These are phyloP conservation scores for Rhizophagus sp. DNA, from an alignment of 192 early-diverging fungal genomes.

Conservation along the genomic window DNA sequence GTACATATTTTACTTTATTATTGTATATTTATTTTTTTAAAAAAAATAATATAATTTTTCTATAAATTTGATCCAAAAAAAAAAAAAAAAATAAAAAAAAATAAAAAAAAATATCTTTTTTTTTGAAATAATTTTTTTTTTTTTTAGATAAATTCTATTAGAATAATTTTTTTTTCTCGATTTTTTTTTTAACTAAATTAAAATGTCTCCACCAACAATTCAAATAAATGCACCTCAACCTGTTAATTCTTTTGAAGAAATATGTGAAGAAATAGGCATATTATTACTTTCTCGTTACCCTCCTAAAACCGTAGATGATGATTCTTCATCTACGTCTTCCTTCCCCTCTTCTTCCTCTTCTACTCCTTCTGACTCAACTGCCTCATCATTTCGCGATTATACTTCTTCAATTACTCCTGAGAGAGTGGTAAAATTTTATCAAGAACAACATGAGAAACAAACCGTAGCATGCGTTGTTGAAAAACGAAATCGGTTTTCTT, in stretches of 20 bases:
- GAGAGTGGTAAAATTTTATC: constrained; percentile 35
- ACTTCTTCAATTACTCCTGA: neutral
- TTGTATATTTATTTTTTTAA: no score
- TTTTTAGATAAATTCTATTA: no score
- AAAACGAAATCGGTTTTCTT: constrained; percentile 30
- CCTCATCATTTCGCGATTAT: neutral
- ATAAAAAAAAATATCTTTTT: no score
- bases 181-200: no score
- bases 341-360: neutral
- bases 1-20: no score
- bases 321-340: neutral
- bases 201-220: neutral
- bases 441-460: constrained; percentile 46
- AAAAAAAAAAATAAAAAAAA: no score
- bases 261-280: neutral
- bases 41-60: no score
- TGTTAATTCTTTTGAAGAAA: neutral
- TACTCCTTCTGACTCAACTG: neutral
- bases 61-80: no score
- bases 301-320: neutral
- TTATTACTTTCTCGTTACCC: neutral
- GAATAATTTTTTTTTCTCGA: no score
- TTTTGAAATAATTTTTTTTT: no score
- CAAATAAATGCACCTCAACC: neutral
- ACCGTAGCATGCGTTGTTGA: constrained; percentile 36